These are phyloP conservation scores for Zelopaecilomyces penicillatus DNA, from an alignment of 2,329 filamentous ascomycete species.

Conservation along the genomic window DNA sequence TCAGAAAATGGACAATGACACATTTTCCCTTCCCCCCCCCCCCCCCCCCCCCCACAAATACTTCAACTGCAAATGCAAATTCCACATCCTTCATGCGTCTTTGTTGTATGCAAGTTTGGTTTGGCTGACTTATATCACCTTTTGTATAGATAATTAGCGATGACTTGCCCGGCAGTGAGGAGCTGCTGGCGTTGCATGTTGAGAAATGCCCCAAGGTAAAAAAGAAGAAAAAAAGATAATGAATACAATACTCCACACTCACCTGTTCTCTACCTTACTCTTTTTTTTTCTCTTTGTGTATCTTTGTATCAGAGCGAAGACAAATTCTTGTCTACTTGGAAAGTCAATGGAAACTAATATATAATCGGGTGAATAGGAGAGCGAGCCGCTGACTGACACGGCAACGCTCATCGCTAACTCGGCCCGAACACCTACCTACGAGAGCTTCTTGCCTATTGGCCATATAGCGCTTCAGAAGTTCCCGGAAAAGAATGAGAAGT, in stretches of 20 bases:
- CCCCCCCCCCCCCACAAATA: no score
- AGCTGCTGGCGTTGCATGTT: slow-evolving; percentile 22
- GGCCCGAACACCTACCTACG: slow-evolving; percentile 20
- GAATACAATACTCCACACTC: no score
- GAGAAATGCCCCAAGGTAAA: slow-evolving; percentile 22
- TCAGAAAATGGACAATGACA: background rate
- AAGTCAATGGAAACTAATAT: no score
- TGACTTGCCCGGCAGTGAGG: slow-evolving; percentile 18
- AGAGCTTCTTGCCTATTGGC: slow-evolving; percentile 29
- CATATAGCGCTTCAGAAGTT: slow-evolving; percentile 30
- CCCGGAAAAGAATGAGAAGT: slow-evolving; percentile 20
- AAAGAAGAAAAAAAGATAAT: no score
- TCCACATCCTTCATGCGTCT: no score
- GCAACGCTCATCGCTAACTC: slow-evolving; percentile 20
- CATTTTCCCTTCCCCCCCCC: background rate
- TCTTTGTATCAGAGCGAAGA: slow-evolving; percentile 2
- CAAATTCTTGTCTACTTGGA: background rate
- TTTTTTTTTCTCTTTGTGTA: background rate
- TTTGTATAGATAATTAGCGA: slow-evolving; percentile 21
- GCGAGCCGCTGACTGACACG: slow-evolving; percentile 25
- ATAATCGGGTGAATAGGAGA: slow-evolving; percentile 18
- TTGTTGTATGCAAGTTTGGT: no score
- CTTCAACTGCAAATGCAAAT: no score
- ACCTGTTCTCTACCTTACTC: background rate
- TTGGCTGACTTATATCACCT: background rate